Evolutionary conservation across 1,284 basidiomycete genomes (phyloP).

Genomic region (Malassezia globosa): DNA sequence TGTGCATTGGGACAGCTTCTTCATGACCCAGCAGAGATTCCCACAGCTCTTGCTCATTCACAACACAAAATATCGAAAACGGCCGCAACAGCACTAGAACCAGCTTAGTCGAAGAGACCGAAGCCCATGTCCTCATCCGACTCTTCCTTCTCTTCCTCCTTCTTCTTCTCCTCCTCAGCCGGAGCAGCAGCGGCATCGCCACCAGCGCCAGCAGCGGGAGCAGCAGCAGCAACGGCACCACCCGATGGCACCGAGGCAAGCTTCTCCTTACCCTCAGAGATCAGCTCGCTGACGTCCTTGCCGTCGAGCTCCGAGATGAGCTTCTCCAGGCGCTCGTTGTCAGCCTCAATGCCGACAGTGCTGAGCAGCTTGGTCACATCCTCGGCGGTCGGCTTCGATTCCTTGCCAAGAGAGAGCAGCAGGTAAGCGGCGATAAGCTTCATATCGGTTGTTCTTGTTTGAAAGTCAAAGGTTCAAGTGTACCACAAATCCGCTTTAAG

Average conservation of each 20-base stretch:
- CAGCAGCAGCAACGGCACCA: conserved; percentile 40
- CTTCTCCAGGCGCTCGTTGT: conserved; percentile 69
- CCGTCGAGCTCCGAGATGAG: conserved; percentile 84
- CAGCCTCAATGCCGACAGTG: conserved; percentile 75
- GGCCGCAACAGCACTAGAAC: too few relatives aligned
- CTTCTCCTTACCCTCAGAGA: conserved; percentile 81
- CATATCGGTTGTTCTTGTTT: conserved; percentile 26
- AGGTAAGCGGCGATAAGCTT: conserved; percentile 58
- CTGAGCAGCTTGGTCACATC: conserved; percentile 83
- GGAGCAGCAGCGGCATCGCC: conserved; percentile 58
- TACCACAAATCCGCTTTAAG: conserved; percentile 45
- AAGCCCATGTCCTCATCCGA: conserved; percentile 46
- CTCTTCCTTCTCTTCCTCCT: conserved; percentile 47
- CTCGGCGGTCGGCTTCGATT: conserved; percentile 67
- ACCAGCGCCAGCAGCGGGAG: conserved; percentile 53
- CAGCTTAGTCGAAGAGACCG: conserved; percentile 45
- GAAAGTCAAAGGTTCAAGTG: too few relatives aligned
- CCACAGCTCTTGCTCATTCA: too few relatives aligned
- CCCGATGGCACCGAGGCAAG: conserved; percentile 69
- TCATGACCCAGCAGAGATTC: too few relatives aligned
- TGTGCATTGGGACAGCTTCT: too few relatives aligned
- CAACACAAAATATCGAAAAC: too few relatives aligned
- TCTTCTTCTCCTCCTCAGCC: conserved; percentile 54
- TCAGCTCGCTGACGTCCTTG: conserved; percentile 84
- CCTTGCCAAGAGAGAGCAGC: conserved; percentile 89